These are phyloP conservation scores for Cyclotella kingstonii DNA, from an alignment of 108 stramenopile species.

Conservation along the genomic window DNA sequence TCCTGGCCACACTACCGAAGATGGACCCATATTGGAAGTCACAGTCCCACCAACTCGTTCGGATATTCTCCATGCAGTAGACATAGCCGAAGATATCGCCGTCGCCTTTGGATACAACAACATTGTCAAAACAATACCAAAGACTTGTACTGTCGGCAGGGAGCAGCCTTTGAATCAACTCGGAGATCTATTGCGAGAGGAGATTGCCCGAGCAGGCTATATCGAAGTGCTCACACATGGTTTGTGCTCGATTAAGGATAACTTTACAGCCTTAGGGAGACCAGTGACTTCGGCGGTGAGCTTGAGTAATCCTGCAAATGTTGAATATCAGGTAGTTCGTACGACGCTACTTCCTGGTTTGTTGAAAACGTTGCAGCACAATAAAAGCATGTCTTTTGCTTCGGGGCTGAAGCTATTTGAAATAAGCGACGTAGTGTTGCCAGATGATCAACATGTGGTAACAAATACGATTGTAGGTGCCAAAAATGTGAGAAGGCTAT, in stretches of 20 bases:
- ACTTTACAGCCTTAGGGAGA: constrained; percentile 85
- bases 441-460: constrained; percentile 80
- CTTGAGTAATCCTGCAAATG: constrained; percentile 95
- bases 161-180: constrained; percentile 90
- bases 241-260: constrained; percentile 88
- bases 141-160: constrained; percentile 78
- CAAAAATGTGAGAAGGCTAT: constrained; percentile 82
- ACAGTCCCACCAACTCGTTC: constrained; percentile 96
- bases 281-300: constrained; percentile 74
- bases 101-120: constrained; percentile 99
- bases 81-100: constrained; percentile 98
- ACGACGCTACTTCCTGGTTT: constrained; percentile 95
- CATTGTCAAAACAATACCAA: constrained; percentile 85
- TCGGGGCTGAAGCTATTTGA: constrained; percentile 91
- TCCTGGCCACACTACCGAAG: constrained; percentile 34
- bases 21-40: constrained; percentile 78
- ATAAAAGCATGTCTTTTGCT: constrained; percentile 79
- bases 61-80: constrained; percentile 97
- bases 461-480: constrained; percentile 93
- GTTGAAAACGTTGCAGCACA: constrained; percentile 94
- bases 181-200: constrained; percentile 93
- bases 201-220: constrained; percentile 94
- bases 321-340: constrained; percentile 96
- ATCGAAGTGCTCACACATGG: constrained; percentile 92
- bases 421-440: constrained; percentile 93